Evolutionary conservation across 495 filamentous ascomycete genomes (phyloP).

Genomic region (Amniculicola lignicola): DNA sequence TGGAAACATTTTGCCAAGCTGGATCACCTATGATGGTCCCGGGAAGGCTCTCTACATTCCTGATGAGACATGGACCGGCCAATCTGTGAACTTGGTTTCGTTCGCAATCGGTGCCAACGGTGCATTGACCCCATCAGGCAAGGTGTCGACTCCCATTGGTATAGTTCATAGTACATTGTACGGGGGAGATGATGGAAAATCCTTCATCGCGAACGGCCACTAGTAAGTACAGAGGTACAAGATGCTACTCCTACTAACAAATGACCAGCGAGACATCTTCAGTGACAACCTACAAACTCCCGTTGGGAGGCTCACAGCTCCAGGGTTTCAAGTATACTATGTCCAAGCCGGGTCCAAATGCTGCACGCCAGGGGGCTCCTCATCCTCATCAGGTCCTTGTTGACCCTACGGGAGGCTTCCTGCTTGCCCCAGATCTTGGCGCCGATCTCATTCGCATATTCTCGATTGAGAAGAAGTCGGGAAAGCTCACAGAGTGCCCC

Average conservation of each 20-base stretch:
- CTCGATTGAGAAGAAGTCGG: conserved; percentile 30
- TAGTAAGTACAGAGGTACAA: conserved; percentile 16
- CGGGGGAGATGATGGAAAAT: conserved; percentile 13
- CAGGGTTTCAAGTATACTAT: conserved; percentile 11
- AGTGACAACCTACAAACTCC: conserved; percentile 16
- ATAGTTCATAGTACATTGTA: conserved; percentile 6
- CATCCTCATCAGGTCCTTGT: conserved; percentile 9
- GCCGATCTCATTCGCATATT: conserved; percentile 21
- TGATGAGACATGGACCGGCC: conserved; percentile 8
- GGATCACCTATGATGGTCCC: conserved; percentile 8
- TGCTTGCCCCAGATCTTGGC: conserved; percentile 17
- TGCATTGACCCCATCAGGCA: conserved; percentile 2
- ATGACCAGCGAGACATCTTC: conserved; percentile 8
- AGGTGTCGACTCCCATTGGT: background rate
- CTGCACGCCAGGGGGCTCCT: conserved; percentile 12
- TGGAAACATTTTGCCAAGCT: conserved; percentile 2
- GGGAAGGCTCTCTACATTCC: conserved; percentile 7
- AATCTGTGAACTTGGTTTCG: background rate
- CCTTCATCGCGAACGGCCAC: conserved; percentile 15
- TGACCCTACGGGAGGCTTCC: conserved; percentile 13
- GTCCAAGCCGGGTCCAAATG: conserved; percentile 2
- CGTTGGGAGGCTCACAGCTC: conserved; percentile 1
- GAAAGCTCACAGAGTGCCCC: conserved; percentile 41
- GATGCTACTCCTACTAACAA: background rate
- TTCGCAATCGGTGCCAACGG: conserved; percentile 14